phyloP scores from a whole-genome alignment of 495 filamentous ascomycete species.

The Trichocladium uniseriatum region DNA sequence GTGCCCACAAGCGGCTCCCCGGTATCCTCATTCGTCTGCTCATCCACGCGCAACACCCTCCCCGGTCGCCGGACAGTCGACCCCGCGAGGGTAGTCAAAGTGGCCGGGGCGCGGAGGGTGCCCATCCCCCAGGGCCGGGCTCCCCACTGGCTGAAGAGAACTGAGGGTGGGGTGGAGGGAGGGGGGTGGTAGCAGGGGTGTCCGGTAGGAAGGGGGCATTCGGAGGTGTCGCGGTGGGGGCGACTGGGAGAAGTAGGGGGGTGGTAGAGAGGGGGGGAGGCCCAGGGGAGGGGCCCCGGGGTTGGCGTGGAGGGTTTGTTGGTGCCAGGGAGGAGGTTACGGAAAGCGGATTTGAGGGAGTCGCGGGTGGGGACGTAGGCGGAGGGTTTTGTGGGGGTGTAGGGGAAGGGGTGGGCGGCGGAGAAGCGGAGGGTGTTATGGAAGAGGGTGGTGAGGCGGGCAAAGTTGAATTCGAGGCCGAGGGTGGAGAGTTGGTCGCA shows the following conservation, averaged over 20 bases:
- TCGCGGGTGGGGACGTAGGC: background rate
- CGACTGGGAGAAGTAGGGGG: background rate
- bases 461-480: conserved; percentile 27
- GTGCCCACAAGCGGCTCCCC: conserved; percentile 23
- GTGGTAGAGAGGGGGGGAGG: conserved; percentile 1
- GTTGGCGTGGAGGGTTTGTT: background rate
- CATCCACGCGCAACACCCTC: conserved; percentile 19
- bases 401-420: conserved; percentile 27
- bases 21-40: conserved; percentile 26
- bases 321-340: background rate
- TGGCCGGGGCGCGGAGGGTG: conserved; percentile 17
- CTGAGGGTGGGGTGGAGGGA: conserved; percentile 9
- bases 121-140: conserved; percentile 25
- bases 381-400: conserved; percentile 7
- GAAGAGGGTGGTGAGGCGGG: conserved; percentile 20
- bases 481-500: conserved; percentile 28
- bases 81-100: conserved; percentile 18
- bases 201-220: conserved; percentile 3
- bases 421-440: conserved; percentile 21
- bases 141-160: conserved; percentile 10
- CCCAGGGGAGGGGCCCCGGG: conserved; percentile 17
- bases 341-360: conserved; percentile 3
- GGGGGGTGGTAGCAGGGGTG: conserved; percentile 6
- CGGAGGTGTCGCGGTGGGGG: background rate
- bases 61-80: conserved; percentile 25